phyloP scores from a whole-genome alignment of 2,329 filamentous ascomycete species.

The Cladosporium sp. region DNA sequence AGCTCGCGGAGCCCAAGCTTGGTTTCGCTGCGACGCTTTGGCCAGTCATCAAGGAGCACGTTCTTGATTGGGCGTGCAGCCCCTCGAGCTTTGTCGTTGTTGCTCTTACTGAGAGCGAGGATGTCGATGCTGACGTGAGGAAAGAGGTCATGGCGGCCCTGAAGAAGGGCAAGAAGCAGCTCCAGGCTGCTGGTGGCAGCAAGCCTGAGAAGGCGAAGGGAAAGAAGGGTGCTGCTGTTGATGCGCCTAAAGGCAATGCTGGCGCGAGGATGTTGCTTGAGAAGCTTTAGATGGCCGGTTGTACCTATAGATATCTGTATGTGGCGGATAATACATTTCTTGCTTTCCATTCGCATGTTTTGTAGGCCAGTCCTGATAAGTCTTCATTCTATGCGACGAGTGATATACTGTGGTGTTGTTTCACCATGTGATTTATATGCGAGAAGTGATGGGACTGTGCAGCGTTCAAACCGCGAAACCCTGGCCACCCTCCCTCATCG shows the following conservation, averaged over 20 bases:
- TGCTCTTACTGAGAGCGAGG: constrained; percentile 68
- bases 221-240: constrained; percentile 30
- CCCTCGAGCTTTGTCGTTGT: constrained; percentile 83
- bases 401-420: too few species aligned
- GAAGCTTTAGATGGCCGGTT: constrained; percentile 25
- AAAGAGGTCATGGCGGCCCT: constrained; percentile 65
- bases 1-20: constrained; percentile 69
- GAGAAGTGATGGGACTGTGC: too few species aligned
- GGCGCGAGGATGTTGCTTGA: constrained; percentile 45
- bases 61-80: constrained; percentile 81
- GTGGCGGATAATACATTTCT: background rate
- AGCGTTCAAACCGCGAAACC: too few species aligned
- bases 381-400: too few species aligned
- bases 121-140: constrained; percentile 59
- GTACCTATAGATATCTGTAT: background rate
- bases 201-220: constrained; percentile 39
- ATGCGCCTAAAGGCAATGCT: constrained; percentile 38
- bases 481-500: background rate
- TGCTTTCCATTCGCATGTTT: background rate
- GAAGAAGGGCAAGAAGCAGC: constrained; percentile 66
- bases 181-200: constrained; percentile 60
- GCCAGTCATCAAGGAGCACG: constrained; percentile 67
- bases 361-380: too few species aligned
- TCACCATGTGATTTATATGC: too few species aligned
- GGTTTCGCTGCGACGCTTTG: constrained; percentile 81